Percentiles rank a stretch among this genome's conserved stretches.
Evolutionary conservation across 2,329 filamentous ascomycete species (phyloP).

Genomic region (Cephalotrichum gorgonifer): DNA sequence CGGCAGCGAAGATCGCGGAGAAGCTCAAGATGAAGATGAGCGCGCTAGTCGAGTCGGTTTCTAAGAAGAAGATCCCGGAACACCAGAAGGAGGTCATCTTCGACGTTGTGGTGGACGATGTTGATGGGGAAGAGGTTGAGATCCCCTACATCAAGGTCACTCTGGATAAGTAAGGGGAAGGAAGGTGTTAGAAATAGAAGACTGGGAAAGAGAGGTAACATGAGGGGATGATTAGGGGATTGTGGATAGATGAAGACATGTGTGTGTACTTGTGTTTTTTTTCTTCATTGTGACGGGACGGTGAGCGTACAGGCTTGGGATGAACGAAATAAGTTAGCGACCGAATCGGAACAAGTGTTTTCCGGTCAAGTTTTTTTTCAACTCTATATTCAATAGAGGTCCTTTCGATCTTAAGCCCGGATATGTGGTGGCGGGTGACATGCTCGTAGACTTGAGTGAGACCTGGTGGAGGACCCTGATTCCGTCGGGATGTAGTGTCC

Average conservation of each 20-base stretch:
- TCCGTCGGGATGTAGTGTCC: too few relatives aligned
- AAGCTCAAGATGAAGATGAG: conserved; percentile 75
- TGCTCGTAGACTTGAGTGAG: too few relatives aligned
- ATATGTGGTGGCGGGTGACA: too few relatives aligned
- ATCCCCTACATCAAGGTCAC: conserved; percentile 94
- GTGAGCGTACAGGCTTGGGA: neutral
- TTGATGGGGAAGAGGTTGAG: conserved; percentile 86
- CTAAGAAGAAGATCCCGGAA: conserved; percentile 80
- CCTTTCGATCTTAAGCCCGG: too few relatives aligned
- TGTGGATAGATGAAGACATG: neutral
- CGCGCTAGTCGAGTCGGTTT: conserved; percentile 76
- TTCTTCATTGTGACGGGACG: neutral
- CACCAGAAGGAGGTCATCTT: conserved; percentile 96
- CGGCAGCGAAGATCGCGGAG: conserved; percentile 68
- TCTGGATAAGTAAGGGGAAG: conserved; percentile 26
- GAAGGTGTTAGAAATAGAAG: conserved; percentile 12
- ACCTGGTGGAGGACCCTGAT: too few relatives aligned
- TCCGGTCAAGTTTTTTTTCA: too few relatives aligned
- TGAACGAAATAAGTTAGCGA: neutral
- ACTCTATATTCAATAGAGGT: too few relatives aligned
- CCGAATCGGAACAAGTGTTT: neutral
- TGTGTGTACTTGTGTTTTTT: too few relatives aligned
- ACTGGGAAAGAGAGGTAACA: neutral
- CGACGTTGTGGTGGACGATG: conserved; percentile 87
- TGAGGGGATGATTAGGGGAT: neutral